These are phyloP conservation scores for Phyllachora maydis DNA, from an alignment of 2,329 filamentous ascomycete species.

Conservation along the genomic window DNA sequence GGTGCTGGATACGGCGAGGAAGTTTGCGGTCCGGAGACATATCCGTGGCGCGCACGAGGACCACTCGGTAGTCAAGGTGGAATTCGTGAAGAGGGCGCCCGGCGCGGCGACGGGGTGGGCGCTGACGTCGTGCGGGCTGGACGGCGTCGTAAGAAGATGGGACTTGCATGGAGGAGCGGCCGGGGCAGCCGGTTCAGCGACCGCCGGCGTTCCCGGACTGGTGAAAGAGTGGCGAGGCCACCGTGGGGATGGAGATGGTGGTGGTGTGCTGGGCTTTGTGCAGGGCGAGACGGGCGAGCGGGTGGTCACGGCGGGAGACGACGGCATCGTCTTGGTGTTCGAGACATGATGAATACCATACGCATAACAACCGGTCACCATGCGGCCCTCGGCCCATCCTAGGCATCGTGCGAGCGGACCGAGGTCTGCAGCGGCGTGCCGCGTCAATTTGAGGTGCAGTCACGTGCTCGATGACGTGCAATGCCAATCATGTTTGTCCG, in stretches of 20 bases:
- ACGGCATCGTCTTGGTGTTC: conserved; percentile 50
- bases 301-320: conserved; percentile 81
- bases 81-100: conserved; percentile 39
- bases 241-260: conserved; percentile 62
- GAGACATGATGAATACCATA: conserved; percentile 17
- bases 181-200: conserved; percentile 10
- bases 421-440: no score
- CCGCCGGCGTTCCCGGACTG: conserved; percentile 44
- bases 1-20: conserved; percentile 69
- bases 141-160: conserved; percentile 80
- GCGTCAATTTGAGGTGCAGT: no score
- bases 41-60: conserved; percentile 71
- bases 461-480: no score
- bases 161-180: conserved; percentile 38
- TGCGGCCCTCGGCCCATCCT: no score
- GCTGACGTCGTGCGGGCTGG: conserved; percentile 76
- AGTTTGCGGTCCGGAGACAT: conserved; percentile 69
- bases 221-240: conserved; percentile 85
- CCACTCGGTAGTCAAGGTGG: conserved; percentile 80
- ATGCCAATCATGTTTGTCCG: no score
- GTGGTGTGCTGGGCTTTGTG: conserved; percentile 79
- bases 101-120: conserved; percentile 35
- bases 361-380: no score
- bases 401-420: no score
- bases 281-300: conserved; percentile 55